These are phyloP conservation scores for Asterionellopsis glacialis DNA, from an alignment of 108 stramenopile genomes.

Conservation along the genomic window DNA sequence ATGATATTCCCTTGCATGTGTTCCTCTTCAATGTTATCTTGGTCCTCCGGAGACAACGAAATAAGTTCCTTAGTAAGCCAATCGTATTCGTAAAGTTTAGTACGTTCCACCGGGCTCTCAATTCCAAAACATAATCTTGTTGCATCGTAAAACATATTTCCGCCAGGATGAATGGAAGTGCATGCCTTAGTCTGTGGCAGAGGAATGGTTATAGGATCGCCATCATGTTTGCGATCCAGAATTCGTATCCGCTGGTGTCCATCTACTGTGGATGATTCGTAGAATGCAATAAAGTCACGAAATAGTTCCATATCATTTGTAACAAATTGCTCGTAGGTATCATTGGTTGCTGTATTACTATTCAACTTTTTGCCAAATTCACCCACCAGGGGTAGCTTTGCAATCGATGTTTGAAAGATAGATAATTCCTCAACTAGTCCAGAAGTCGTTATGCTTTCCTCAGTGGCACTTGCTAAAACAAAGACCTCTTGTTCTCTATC, in stretches of 20 bases:
- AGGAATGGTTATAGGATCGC: conserved; percentile 1
- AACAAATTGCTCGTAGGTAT: not conserved
- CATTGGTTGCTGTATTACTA: not conserved
- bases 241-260: conserved; percentile 26
- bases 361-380: not conserved
- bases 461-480: conserved; percentile 13
- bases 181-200: conserved; percentile 1
- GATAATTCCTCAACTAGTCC: conserved; percentile 8
- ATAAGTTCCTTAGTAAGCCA: conserved; percentile 4
- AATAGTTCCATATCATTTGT: conserved; percentile 47
- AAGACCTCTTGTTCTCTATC: conserved; percentile 28
- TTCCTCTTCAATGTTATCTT: not conserved
- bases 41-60: too few relatives aligned
- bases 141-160: conserved; percentile 33
- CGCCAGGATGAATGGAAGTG: conserved; percentile 18
- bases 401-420: not conserved
- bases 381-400: not conserved
- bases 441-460: not conserved
- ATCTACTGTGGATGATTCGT: conserved; percentile 21
- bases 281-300: conserved; percentile 25
- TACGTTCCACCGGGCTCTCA: conserved; percentile 23
- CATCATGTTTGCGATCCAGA: conserved; percentile 1
- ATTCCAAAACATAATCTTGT: conserved; percentile 15
- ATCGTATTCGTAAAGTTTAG: conserved; percentile 20
- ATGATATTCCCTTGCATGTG: conserved; percentile 7